Conservation (phyloP, 305 asterid species). For the Fraxinus sp. region DNA sequence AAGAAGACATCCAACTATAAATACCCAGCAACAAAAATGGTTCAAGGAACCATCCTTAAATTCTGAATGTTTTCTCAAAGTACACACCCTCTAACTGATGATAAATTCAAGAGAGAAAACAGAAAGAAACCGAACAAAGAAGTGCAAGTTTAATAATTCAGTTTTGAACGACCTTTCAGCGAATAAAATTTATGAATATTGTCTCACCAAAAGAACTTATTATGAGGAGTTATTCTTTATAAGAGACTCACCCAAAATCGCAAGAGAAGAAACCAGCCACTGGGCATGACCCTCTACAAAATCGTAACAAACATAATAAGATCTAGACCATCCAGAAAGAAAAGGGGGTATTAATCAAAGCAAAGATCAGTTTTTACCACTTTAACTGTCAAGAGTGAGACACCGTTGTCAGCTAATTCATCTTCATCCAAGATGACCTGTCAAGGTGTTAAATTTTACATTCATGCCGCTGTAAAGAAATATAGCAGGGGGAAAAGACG, state of each 20-base stretch:
- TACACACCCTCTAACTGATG: conserved; percentile 10
- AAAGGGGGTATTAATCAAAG: conserved; percentile 13
- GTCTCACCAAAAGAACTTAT: conserved; percentile 21
- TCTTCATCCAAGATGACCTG: conserved; percentile 94
- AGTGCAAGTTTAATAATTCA: conserved; percentile 1
- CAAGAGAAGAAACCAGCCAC: conserved; percentile 91
- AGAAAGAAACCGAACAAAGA: conserved; percentile 3
- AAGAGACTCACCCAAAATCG: conserved; percentile 87
- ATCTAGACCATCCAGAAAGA: conserved; percentile 18
- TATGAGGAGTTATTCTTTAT: conserved; percentile 7
- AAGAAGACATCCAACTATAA: conserved; percentile 28
- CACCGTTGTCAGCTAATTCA: conserved; percentile 94
- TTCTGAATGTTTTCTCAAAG: conserved; percentile 8
- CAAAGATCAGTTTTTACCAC: conserved; percentile 58
- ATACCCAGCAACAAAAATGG: conserved; percentile 25
- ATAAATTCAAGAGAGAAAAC: conserved; percentile 15
- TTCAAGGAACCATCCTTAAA: conserved; percentile 4
- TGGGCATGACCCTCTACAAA: conserved; percentile 94
- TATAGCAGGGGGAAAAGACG: conserved; percentile 16
- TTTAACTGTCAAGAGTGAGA: conserved; percentile 91
- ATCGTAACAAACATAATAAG: conserved; percentile 22
- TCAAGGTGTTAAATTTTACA: conserved; percentile 23
- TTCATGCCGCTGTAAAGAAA: conserved; percentile 13
- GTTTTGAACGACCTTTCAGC: conserved; percentile 16
- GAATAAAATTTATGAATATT: conserved; percentile 1